Evolutionary conservation across 306 rosid species (phyloP), one percentile per base, ranked within the genome.

Genomic region (Casuarina glauca): DNA sequence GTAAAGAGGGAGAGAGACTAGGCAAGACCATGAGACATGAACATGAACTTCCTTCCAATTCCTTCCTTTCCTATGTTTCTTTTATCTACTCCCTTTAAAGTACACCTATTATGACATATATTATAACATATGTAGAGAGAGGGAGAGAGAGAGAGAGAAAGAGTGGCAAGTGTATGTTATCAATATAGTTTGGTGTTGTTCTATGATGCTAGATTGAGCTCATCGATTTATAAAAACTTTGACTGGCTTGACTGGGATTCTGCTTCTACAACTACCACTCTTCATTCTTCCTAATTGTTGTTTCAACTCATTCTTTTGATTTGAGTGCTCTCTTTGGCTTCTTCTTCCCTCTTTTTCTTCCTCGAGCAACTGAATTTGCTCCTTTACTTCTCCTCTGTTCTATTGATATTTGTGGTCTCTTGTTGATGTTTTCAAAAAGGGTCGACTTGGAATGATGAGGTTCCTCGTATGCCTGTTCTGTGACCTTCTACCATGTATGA

Each of bases 341-440:
- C 73, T 86, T 81, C 76, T 78, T 82, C 82, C 96, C 93, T 83
- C 80, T 69, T 87, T 84, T 90, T 76, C 89, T 84, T 88, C 98
- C 97, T 91, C 97, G 97, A 91, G 98, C 97, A 79, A 90, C 93
- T 87, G 97, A 91, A 81, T 89, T 85, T 84, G 89, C 86, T 83
- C 78, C 89, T 82, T 81, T 69, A 77, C 66, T 79, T 68, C 84
- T 82, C 83, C 85, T 84, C 89, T 70, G 73, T 77, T 85, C 88
- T 81, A 86, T 90, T 78, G 97, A 91, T 87, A 89, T 81, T 84
- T 88, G 90, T 81, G 85, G 80, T 93, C 90, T 93, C 75, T 74
- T 71, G 42, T 86, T 84, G 78, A 66, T 73, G 88, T 86, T 79
- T 82, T 73, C 90, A 70, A 87, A 89, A 78, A 74, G 73, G 72